These are phyloP conservation scores for Ilex asprella DNA, from an alignment of 257 asterid species.

Conservation along the genomic window DNA sequence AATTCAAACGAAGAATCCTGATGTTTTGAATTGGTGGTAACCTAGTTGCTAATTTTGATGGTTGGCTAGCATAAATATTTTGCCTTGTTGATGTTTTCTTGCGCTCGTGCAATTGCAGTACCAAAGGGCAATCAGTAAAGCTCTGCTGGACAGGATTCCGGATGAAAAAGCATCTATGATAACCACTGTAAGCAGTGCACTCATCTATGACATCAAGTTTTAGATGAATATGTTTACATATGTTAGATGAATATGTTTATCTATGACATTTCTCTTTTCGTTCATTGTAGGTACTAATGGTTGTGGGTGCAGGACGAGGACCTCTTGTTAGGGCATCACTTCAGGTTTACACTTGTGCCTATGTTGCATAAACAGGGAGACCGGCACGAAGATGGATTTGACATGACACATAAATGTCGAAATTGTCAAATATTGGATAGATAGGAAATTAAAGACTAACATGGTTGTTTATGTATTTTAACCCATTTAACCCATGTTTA, in stretches of 20 bases:
- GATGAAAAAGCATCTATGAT: conserved; percentile 69
- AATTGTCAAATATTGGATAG: no score
- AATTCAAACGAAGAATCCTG: no score
- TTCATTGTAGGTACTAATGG: conserved; percentile 79
- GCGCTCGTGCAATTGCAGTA: conserved; percentile 48
- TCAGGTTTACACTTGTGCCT: conserved; percentile 47
- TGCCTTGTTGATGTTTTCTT: conserved; percentile 5
- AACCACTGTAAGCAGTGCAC: conserved; percentile 54
- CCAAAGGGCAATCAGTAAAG: conserved; percentile 89
- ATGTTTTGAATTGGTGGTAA: not conserved
- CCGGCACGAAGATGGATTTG: conserved; percentile 3
- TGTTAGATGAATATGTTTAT: not conserved
- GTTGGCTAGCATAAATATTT: conserved; percentile 1
- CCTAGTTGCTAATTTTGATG: not conserved
- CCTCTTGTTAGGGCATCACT: conserved; percentile 97
- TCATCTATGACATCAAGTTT: not conserved
- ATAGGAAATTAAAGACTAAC: no score
- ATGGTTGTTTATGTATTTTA: not conserved
- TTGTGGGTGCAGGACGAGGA: conserved; percentile 99
- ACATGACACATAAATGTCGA: not conserved
- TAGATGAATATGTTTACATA: not conserved
- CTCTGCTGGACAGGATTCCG: conserved; percentile 82
- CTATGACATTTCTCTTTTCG: conserved; percentile 12
- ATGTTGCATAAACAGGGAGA: conserved; percentile 10
- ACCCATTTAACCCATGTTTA: not conserved